Evolutionary conservation across 1,284 basidiomycete species (phyloP).

Genomic region (Volvariella surrecta): DNA sequence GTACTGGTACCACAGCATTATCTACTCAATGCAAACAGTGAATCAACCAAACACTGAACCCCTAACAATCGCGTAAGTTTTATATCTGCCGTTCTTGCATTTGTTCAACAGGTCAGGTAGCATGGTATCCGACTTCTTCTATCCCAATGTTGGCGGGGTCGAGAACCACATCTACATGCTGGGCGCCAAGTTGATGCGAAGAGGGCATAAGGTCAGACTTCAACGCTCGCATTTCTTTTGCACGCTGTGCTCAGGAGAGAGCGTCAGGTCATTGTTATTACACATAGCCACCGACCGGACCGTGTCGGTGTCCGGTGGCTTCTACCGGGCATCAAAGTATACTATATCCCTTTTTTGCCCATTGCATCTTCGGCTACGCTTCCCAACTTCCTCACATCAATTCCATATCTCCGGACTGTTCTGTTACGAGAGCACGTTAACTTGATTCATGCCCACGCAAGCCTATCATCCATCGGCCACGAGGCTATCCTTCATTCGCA

Average conservation of each 20-base stretch:
- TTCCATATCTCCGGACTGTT: slow-evolving; percentile 89
- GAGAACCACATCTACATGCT: slow-evolving; percentile 97
- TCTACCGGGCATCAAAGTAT: slow-evolving; percentile 82
- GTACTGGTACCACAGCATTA: too few relatives aligned
- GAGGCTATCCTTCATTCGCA: slow-evolving; percentile 90
- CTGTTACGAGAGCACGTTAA: slow-evolving; percentile 82
- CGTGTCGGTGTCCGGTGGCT: slow-evolving; percentile 89
- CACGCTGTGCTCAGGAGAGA: too few relatives aligned
- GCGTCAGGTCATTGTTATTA: slow-evolving; percentile 84
- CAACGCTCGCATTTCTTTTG: slow-evolving; percentile 6
- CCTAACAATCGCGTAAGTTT: slow-evolving; percentile 30
- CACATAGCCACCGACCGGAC: slow-evolving; percentile 82
- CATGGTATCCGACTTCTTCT: slow-evolving; percentile 97
- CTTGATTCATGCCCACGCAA: slow-evolving; percentile 89
- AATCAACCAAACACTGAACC: slow-evolving; percentile 11
- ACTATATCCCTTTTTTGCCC: slow-evolving; percentile 85
- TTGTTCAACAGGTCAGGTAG: slow-evolving; percentile 28
- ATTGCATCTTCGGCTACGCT: slow-evolving; percentile 89
- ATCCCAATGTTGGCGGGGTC: slow-evolving; percentile 91
- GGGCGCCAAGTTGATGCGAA: slow-evolving; percentile 71
- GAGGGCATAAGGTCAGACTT: slow-evolving; percentile 77
- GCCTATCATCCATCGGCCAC: slow-evolving; percentile 84
- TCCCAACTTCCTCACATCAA: slow-evolving; percentile 89
- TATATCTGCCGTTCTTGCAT: slow-evolving; percentile 4
- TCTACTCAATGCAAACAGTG: too few relatives aligned